These are phyloP conservation scores for Schwanniomyces vanrijiae DNA, from an alignment of 805 yeast species.

Conservation along the genomic window DNA sequence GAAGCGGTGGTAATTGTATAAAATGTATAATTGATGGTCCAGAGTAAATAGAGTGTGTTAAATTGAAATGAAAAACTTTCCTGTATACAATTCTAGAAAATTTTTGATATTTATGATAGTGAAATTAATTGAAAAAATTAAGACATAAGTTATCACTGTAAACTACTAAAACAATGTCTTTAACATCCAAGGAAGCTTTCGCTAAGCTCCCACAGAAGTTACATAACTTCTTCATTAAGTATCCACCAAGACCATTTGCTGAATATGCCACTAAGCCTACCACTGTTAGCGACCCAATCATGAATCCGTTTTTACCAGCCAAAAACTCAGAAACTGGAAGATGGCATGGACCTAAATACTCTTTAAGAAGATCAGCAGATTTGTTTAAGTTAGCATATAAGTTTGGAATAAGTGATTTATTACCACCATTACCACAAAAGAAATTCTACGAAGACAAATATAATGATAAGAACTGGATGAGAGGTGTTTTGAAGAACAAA, in stretches of 20 bases:
- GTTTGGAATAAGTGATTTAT: conserved; percentile 74
- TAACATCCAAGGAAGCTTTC: conserved; percentile 47
- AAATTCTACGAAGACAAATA: conserved; percentile 79
- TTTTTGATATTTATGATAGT: background rate
- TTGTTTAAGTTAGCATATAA: conserved; percentile 78
- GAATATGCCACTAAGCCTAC: conserved; percentile 66
- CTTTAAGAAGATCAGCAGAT: conserved; percentile 80
- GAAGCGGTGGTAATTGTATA: conserved; percentile 65
- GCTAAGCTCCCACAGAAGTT: conserved; percentile 66
- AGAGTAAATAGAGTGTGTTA: conserved; percentile 19
- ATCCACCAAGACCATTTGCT: conserved; percentile 81
- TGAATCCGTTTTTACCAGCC: conserved; percentile 87
- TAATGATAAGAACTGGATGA: conserved; percentile 64
- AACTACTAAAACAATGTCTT: conserved; percentile 15
- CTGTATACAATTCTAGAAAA: background rate
- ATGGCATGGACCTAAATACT: conserved; percentile 75
- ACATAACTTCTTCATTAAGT: conserved; percentile 72
- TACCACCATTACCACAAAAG: conserved; percentile 69
- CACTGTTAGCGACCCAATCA: conserved; percentile 61
- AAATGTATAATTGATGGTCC: conserved; percentile 87
- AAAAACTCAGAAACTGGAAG: conserved; percentile 78
- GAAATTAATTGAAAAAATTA: background rate
- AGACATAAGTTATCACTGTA: background rate
- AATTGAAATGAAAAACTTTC: background rate
- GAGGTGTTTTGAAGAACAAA: conserved; percentile 77